These are phyloP conservation scores for Bidens hawaiensis DNA, from an alignment of 140 eudicot species.

Conservation along the genomic window DNA sequence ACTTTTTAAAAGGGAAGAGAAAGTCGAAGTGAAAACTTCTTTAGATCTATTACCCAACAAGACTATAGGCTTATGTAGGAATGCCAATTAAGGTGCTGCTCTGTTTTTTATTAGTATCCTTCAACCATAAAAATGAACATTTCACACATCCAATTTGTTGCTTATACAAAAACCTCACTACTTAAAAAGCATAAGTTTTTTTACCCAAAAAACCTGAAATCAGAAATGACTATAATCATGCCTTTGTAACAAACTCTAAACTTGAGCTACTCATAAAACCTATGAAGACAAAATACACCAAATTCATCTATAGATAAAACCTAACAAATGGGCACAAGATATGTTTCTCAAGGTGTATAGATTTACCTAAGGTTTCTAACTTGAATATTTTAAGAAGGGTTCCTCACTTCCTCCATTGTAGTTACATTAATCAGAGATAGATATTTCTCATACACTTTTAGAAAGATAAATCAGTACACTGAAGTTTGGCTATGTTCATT, in stretches of 20 bases:
- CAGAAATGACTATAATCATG: not conserved
- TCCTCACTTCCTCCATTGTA: too few species aligned
- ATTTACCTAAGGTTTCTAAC: too few species aligned
- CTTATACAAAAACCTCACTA: not conserved
- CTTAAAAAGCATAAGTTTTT: not conserved
- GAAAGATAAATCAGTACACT: not conserved
- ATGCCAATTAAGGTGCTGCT: not conserved
- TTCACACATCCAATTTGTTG: not conserved
- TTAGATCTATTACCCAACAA: not conserved
- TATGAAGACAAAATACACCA: too few species aligned
- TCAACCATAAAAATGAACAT: not conserved
- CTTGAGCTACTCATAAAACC: too few species aligned
- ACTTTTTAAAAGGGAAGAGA: not conserved
- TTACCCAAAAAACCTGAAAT: not conserved
- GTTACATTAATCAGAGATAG: too few species aligned
- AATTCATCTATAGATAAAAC: not conserved
- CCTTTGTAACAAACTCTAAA: not conserved
- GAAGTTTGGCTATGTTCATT: not conserved
- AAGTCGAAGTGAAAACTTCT: not conserved
- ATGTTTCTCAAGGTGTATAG: too few species aligned
- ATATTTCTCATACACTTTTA: too few species aligned
- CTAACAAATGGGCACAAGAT: too few species aligned
- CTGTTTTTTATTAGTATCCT: not conserved
- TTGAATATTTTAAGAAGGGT: too few species aligned
- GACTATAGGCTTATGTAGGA: not conserved